Conservation (phyloP, 148 eudicot genomes). For the Vaccinium myrtillus region DNA sequence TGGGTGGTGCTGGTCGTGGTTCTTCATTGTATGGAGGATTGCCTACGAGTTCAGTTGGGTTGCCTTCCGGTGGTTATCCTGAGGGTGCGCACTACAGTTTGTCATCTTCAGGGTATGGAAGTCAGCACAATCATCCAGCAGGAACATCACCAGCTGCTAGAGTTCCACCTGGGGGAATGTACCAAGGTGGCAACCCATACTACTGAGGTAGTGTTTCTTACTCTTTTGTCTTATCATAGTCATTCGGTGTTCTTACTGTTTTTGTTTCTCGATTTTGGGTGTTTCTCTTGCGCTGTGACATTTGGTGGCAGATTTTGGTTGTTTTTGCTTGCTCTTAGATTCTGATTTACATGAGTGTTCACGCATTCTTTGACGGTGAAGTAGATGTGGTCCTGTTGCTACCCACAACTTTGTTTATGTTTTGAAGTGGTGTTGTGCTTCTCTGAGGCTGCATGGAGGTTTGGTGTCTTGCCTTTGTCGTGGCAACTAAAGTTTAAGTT, state of each 20-base stretch:
- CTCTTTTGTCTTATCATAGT: background rate
- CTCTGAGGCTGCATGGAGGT: background rate
- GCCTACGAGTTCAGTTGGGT: constrained; percentile 42
- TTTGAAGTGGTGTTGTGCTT: background rate
- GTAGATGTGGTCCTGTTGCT: constrained; percentile 2
- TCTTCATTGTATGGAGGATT: constrained; percentile 49
- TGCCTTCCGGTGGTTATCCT: constrained; percentile 46
- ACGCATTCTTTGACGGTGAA: background rate
- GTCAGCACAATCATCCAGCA: constrained; percentile 52
- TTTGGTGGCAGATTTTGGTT: constrained; percentile 3
- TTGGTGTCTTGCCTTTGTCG: background rate
- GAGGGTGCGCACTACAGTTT: constrained; percentile 53
- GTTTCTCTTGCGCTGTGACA: background rate
- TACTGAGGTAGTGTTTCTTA: constrained; percentile 54
- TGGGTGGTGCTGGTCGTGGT: constrained; percentile 29
- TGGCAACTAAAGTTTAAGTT: background rate
- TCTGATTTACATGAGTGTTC: background rate
- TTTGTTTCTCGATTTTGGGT: background rate
- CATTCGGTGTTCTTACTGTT: background rate
- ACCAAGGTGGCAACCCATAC: constrained; percentile 49
- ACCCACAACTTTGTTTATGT: background rate
- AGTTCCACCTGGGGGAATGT: constrained; percentile 60
- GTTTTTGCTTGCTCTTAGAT: background rate
- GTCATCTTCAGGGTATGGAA: constrained; percentile 48
- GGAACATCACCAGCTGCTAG: constrained; percentile 66